phyloP scores from a whole-genome alignment of 441 rosid genomes.

The Bruguiera hainesii region DNA sequence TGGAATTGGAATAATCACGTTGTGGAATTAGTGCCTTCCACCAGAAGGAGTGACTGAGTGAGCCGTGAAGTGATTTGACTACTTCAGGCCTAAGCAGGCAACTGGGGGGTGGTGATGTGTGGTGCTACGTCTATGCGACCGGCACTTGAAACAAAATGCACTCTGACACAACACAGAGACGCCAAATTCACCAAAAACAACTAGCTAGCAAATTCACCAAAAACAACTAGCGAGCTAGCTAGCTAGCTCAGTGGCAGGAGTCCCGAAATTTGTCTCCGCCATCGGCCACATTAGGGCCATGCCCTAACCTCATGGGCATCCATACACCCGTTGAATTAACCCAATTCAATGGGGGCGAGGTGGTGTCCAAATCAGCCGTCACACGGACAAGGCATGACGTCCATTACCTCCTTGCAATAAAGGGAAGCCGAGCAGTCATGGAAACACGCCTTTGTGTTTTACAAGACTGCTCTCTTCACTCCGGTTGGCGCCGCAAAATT shows the following conservation, averaged over 20 bases:
- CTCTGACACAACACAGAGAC: not conserved
- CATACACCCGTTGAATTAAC: no score
- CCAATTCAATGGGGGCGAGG: slow-evolving; percentile 7
- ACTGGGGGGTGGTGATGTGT: not conserved
- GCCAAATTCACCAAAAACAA: not conserved
- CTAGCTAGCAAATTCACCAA: not conserved
- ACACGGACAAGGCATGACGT: not conserved
- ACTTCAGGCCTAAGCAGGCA: not conserved
- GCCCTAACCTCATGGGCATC: not conserved
- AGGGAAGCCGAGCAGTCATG: not conserved
- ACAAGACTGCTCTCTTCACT: not conserved
- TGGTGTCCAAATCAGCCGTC: slow-evolving; percentile 23
- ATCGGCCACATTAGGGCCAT: not conserved
- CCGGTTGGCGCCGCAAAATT: no score
- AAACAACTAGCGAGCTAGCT: no score
- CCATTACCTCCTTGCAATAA: not conserved
- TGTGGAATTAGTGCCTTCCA: slow-evolving; percentile 11
- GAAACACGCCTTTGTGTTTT: not conserved
- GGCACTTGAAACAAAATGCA: slow-evolving; percentile 3
- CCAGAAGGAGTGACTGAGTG: not conserved
- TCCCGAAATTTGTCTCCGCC: not conserved
- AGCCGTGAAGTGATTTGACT: not conserved
- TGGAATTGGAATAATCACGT: slow-evolving; percentile 5
- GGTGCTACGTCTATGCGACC: slow-evolving; percentile 25
- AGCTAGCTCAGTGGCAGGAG: no score